phyloP scores from a whole-genome alignment of 2,329 filamentous ascomycete genomes.

The Pseudogymnoascus sp. region DNA sequence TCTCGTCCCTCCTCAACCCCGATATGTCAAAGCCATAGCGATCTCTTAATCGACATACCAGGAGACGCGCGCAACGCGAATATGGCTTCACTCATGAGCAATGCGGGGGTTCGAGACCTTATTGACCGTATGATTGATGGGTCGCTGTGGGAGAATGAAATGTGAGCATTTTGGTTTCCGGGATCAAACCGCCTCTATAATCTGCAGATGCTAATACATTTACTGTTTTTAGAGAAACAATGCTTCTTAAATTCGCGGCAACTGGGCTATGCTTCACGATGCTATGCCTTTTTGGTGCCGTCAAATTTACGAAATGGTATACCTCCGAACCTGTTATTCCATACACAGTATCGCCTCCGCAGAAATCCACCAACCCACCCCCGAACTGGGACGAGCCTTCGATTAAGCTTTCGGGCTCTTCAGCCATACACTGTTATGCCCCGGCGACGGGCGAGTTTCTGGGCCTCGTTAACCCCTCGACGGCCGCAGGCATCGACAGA shows the following conservation, averaged over 20 bases:
- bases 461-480: conserved; percentile 69
- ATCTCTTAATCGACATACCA: not conserved
- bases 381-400: conserved; percentile 13
- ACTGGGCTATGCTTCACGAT: not conserved
- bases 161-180: not conserved
- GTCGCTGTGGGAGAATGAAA: conserved; percentile 3
- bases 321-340: conserved; percentile 35
- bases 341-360: conserved; percentile 53
- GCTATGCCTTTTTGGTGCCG: conserved; percentile 18
- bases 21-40: conserved; percentile 1
- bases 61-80: not conserved
- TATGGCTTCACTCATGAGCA: not conserved
- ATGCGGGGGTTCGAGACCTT: not conserved
- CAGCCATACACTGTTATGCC: conserved; percentile 73
- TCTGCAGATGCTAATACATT: not conserved
- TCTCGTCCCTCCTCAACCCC: not conserved
- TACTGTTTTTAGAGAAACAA: not conserved
- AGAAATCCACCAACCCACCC: conserved; percentile 38
- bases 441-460: conserved; percentile 84
- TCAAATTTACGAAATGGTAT: conserved; percentile 19
- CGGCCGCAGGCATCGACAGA: conserved; percentile 68
- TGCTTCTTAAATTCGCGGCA: not conserved
- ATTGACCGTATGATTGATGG: not conserved
- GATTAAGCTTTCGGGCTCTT: conserved; percentile 48
- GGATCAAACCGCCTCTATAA: not conserved